phyloP scores from a whole-genome alignment of 192 early-diverging fungal species.

The Dissophora globulifera region DNA sequence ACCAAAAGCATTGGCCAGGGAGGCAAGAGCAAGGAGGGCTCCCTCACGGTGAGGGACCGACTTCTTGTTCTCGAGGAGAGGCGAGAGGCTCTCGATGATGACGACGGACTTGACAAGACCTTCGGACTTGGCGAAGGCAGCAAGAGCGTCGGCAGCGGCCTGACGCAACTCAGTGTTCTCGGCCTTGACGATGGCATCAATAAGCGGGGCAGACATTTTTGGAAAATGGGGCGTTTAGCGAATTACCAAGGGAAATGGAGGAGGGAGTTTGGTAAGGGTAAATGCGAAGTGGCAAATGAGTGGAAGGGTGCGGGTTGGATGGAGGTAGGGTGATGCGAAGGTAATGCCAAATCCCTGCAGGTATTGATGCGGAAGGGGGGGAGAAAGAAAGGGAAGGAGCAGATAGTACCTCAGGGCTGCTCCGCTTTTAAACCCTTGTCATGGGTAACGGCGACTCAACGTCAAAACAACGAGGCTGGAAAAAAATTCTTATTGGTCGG shows the following conservation, averaged over 20 bases:
- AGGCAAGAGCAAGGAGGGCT: conserved; percentile 66
- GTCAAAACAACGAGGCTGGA: conserved; percentile 10
- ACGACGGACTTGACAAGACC: conserved; percentile 65
- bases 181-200: conserved; percentile 54
- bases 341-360: conserved; percentile 21
- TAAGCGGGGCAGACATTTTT: conserved; percentile 47
- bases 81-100: conserved; percentile 65
- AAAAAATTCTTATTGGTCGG: conserved; percentile 18
- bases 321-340: conserved; percentile 4
- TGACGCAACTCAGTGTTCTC: conserved; percentile 51
- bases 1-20: conserved; percentile 65
- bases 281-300: conserved; percentile 17
- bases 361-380: conserved; percentile 25
- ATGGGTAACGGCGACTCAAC: background rate
- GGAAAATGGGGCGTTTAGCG: background rate
- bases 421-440: background rate
- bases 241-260: background rate
- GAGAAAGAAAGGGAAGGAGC: conserved; percentile 36
- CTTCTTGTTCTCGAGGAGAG: conserved; percentile 79
- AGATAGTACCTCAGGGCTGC: conserved; percentile 4
- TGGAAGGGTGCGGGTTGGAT: conserved; percentile 20
- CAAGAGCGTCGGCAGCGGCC: conserved; percentile 47
- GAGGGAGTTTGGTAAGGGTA: background rate
- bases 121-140: conserved; percentile 50
- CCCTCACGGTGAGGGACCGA: conserved; percentile 69